A percentile compares a stretch with the other conserved stretches of the same genome.
phyloP scores from a whole-genome alignment of 192 early-diverging fungal genomes.

The Backusella circina region DNA sequence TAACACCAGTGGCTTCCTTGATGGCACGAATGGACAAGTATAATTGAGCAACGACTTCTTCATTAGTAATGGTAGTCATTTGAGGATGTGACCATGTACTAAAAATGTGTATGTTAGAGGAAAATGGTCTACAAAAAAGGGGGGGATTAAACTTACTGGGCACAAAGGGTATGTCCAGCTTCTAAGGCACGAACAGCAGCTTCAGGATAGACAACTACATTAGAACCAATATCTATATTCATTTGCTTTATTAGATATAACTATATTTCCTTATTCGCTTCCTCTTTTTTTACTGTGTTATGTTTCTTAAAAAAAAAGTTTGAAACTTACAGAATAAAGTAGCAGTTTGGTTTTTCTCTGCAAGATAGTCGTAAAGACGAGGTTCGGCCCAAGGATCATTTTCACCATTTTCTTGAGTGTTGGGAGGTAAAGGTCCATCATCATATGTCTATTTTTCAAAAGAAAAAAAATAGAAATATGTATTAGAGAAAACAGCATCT shows the following conservation, averaged over 20 bases:
- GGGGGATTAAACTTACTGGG: slow-evolving; percentile 27
- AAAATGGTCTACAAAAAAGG: background rate
- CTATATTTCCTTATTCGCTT: background rate
- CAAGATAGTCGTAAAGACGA: slow-evolving; percentile 32
- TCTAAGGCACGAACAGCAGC: slow-evolving; percentile 14
- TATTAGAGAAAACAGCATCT: background rate
- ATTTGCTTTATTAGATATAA: background rate
- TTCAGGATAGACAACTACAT: slow-evolving; percentile 29
- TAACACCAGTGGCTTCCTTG: slow-evolving; percentile 39
- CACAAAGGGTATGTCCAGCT: slow-evolving; percentile 51
- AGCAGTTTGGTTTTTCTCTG: slow-evolving; percentile 34
- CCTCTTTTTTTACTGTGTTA: background rate
- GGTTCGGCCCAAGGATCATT: slow-evolving; percentile 27
- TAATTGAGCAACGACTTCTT: slow-evolving; percentile 50
- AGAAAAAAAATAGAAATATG: background rate
- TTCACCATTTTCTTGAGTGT: background rate
- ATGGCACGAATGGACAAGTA: slow-evolving; percentile 34
- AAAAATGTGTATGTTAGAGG: background rate
- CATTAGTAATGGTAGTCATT: slow-evolving; percentile 44
- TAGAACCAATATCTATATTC: slow-evolving; percentile 28
- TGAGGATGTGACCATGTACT: slow-evolving; percentile 50
- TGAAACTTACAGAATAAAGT: slow-evolving; percentile 29
- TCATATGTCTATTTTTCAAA: slow-evolving; percentile 20
- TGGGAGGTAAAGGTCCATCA: slow-evolving; percentile 30
- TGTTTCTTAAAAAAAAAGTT: background rate